Evolutionary conservation across 2,329 filamentous ascomycete genomes (phyloP), one percentile per base, ranked within the genome.

Genomic region (Paecilomyces sp.): DNA sequence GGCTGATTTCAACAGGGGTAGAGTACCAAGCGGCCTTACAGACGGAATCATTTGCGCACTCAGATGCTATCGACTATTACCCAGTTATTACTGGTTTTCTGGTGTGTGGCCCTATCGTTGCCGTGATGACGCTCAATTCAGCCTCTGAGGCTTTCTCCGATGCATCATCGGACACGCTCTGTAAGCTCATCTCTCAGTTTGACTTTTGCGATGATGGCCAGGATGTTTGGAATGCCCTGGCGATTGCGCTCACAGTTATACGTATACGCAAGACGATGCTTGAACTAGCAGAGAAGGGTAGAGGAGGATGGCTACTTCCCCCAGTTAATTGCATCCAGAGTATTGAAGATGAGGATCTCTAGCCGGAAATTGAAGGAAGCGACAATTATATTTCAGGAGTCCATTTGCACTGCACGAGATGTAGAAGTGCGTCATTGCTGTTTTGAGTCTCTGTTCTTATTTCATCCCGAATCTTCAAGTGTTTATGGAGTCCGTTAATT

Each of bases 201-300:
- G 80, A 86, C 66, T 79, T 85, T 58, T 76, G 75, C 3, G 77
- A 83, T 52, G 68, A 71, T 8, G 78, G 78, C 1, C 81, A 82
- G 61, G 84, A 86, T 66, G 83, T 86, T 1, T 87, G 84, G 84
- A 85, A 85, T 65, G 77, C 80, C 3, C 72, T 86, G 3, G 82
- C 83, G 0, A 64, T 86, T 56, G 82, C 83, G 0, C 83, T 86
- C 60, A 72, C 83, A 5, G 74, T 83, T 11, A 77, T 83, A 62
- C 80, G 83, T 66, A 78, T 80, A 57, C 77, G 83, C 4, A 80
- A 81, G 60, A 76, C 78, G 34, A 77, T 83, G 76, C 63, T 77
- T 57, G 70, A 76, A 58, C 70, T 83, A 24, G 74, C 76, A 50
- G 68, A 76, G 36, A 72, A 65, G 8, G 64, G 68, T 4, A 25